Conservation (phyloP, 257 asterid species). For the Prunella vulgaris region DNA sequence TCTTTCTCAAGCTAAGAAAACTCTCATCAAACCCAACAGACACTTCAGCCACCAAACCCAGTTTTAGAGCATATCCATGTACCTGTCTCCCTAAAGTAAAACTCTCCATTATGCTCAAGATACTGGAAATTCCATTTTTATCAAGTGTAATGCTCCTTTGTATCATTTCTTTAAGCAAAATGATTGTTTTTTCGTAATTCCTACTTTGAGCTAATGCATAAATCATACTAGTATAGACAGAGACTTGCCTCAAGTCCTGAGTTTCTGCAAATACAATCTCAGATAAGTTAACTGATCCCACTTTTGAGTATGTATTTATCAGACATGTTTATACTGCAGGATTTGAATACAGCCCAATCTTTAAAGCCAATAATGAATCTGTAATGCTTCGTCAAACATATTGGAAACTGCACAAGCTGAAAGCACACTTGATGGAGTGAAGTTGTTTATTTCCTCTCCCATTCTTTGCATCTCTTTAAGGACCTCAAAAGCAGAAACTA, state of each 20-base stretch:
- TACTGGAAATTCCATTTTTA: conserved; percentile 50
- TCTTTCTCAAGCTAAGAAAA: background rate
- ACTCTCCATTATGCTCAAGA: conserved; percentile 45
- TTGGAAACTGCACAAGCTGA: conserved; percentile 55
- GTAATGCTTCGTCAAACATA: conserved; percentile 51
- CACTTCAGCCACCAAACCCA: conserved; percentile 42
- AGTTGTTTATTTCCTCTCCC: conserved; percentile 47
- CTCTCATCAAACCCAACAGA: conserved; percentile 37
- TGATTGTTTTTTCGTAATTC: conserved; percentile 34
- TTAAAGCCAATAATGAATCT: conserved; percentile 71
- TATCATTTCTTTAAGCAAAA: conserved; percentile 50
- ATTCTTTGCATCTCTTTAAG: conserved; percentile 41
- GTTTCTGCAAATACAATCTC: conserved; percentile 59
- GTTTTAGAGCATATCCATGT: conserved; percentile 52
- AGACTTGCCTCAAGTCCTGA: conserved; percentile 36
- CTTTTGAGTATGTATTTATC: conserved; percentile 57
- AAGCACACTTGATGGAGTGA: conserved; percentile 59
- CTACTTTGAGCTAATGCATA: conserved; percentile 50
- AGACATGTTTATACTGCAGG: conserved; percentile 56
- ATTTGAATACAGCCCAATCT: conserved; percentile 57
- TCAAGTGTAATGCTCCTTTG: conserved; percentile 46
- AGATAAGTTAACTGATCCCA: conserved; percentile 47
- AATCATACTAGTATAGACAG: conserved; percentile 62
- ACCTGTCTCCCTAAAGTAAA: conserved; percentile 63
- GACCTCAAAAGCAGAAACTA: conserved; percentile 42